Conservation (phyloP, 2,329 filamentous ascomycete genomes). For the Plenodomus tracheiphilus region DNA sequence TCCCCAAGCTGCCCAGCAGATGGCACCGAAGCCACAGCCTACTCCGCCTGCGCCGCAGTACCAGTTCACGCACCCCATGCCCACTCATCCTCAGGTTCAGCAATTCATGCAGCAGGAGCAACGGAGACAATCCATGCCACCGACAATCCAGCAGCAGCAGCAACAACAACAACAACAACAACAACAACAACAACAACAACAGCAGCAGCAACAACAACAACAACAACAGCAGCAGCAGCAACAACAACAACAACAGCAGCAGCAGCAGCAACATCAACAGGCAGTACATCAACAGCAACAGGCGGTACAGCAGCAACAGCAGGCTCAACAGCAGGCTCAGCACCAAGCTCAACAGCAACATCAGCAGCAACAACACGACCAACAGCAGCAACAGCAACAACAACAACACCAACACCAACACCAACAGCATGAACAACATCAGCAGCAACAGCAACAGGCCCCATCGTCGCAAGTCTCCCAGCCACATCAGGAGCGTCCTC, state of each 20-base stretch:
- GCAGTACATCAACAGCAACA: conserved; percentile 3
- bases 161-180: conserved; percentile 60
- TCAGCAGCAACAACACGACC: conserved; percentile 41
- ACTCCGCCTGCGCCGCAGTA: conserved; percentile 49
- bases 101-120: conserved; percentile 77
- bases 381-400: conserved; percentile 67
- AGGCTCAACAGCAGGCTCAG: conserved; percentile 25
- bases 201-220: conserved; percentile 34
- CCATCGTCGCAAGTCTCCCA: conserved; percentile 74
- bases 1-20: conserved; percentile 58
- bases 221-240: conserved; percentile 67
- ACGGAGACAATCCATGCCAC: conserved; percentile 71
- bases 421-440: conserved; percentile 44
- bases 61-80: conserved; percentile 50
- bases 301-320: conserved; percentile 46
- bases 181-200: conserved; percentile 59
- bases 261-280: conserved; percentile 62
- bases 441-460: conserved; percentile 67
- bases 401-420: conserved; percentile 70
- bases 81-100: conserved; percentile 58
- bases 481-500: conserved; percentile 65
- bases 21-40: conserved; percentile 47
- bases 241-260: conserved; percentile 69
- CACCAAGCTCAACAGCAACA: neutral
- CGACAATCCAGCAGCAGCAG: conserved; percentile 66